A percentile compares a stretch with the other conserved stretches of the same genome.
These are phyloP conservation scores for Casuarina cunninghamiana DNA, from an alignment of 306 rosid species.

Conservation along the genomic window DNA sequence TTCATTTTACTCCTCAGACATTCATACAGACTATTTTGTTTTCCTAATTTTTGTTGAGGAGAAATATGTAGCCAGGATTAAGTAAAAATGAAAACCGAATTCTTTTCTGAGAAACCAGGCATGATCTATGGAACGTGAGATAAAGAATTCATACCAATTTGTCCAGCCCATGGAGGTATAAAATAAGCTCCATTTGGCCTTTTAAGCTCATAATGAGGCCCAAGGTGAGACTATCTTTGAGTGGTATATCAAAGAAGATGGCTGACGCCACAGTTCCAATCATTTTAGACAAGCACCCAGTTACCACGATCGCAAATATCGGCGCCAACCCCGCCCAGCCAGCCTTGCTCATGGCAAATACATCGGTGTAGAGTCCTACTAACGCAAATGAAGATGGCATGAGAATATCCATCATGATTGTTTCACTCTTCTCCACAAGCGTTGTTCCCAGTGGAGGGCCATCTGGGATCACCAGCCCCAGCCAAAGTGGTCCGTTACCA, in stretches of 20 bases:
- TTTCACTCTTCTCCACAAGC: slow-evolving; percentile 39
- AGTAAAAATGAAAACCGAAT: no score
- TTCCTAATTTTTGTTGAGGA: no score
- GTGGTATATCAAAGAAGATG: slow-evolving; percentile 41
- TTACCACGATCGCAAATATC: slow-evolving; percentile 37
- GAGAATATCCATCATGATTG: slow-evolving; percentile 44
- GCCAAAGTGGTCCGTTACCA: slow-evolving; percentile 60
- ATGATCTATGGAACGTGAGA: no score
- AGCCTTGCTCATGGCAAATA: slow-evolving; percentile 26
- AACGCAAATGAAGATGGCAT: slow-evolving; percentile 59
- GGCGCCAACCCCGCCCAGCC: slow-evolving; percentile 52
- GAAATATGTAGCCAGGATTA: no score
- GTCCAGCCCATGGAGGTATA: slow-evolving; percentile 68
- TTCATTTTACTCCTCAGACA: no score
- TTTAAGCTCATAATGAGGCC: slow-evolving; percentile 60
- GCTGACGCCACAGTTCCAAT: slow-evolving; percentile 32
- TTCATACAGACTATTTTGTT: no score
- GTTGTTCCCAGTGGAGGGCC: slow-evolving; percentile 73
- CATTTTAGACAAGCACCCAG: slow-evolving; percentile 45
- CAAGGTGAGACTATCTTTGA: slow-evolving; percentile 51
- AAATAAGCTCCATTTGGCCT: slow-evolving; percentile 64
- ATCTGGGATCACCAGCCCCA: slow-evolving; percentile 64
- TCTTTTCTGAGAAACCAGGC: no score
- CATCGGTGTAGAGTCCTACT: slow-evolving; percentile 51
- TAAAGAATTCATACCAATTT: slow-evolving; percentile 43